Percentiles rank a stretch among this genome's conserved stretches.
Evolutionary conservation across 1,139 yeast genomes (phyloP).

Genomic region (Taphrina flavorubra): DNA sequence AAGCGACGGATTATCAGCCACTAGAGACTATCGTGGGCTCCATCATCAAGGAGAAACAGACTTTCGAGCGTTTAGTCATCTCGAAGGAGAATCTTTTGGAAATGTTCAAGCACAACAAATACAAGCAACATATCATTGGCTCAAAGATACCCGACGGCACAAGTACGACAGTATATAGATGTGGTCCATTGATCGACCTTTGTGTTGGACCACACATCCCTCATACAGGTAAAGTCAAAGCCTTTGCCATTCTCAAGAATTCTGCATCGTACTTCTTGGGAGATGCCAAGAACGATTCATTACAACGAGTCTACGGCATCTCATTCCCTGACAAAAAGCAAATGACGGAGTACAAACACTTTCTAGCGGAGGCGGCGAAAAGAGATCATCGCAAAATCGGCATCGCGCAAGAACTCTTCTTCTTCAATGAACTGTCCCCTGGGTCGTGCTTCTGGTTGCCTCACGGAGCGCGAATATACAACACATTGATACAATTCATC

Average conservation of each 20-base stretch:
- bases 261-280: slow-evolving; percentile 97
- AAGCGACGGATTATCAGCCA: slow-evolving; percentile 80
- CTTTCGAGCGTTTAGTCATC: slow-evolving; percentile 90
- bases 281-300: slow-evolving; percentile 87
- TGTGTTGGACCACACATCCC: slow-evolving; percentile 99
- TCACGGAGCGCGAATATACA: slow-evolving; percentile 86
- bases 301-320: slow-evolving; percentile 97
- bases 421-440: slow-evolving; percentile 95
- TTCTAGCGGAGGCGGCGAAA: slow-evolving; percentile 93
- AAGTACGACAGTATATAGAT: slow-evolving; percentile 93
- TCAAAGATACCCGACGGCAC: slow-evolving; percentile 96
- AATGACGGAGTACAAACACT: slow-evolving; percentile 94
- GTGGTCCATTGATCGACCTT: slow-evolving; percentile 96
- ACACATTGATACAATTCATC: slow-evolving; percentile 79
- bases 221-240: slow-evolving; percentile 95
- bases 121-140: slow-evolving; percentile 83
- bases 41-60: slow-evolving; percentile 95
- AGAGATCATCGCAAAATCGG: slow-evolving; percentile 98
- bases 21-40: slow-evolving; percentile 87
- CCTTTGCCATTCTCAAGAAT: slow-evolving; percentile 91
- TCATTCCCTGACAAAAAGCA: slow-evolving; percentile 98
- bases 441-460: slow-evolving; percentile 88
- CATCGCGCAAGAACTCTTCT: slow-evolving; percentile 91
- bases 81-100: slow-evolving; percentile 87
- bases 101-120: slow-evolving; percentile 95